A percentile compares a stretch with the other conserved stretches of the same genome.
phyloP scores from a whole-genome alignment of 345 rosid genomes.

The Populus pruinosa region DNA sequence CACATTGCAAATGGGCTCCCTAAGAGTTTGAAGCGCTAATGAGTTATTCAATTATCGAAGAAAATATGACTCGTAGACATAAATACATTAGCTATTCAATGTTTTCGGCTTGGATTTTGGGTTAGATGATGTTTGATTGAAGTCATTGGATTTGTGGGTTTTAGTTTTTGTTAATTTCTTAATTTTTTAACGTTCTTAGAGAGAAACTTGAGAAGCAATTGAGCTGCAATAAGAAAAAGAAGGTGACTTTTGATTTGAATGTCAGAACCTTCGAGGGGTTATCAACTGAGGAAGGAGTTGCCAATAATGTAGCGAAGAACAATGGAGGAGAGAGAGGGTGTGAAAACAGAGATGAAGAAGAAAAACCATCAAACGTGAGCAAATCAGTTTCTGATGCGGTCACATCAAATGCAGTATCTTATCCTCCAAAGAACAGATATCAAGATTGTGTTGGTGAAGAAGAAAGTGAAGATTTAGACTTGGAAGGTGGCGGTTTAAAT shows the following conservation, averaged over 20 bases:
- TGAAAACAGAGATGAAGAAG: conserved; percentile 1
- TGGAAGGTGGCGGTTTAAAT: conserved; percentile 3
- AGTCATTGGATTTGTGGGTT: too few species aligned
- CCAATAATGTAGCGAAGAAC: not conserved
- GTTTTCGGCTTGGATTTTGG: too few species aligned
- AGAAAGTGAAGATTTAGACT: not conserved
- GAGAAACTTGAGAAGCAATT: conserved; percentile 7
- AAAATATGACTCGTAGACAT: too few species aligned
- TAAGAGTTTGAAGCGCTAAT: too few species aligned
- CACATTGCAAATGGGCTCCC: too few species aligned
- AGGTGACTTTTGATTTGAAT: conserved; percentile 11
- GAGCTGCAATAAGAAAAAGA: conserved; percentile 10
- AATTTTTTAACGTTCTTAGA: not conserved
- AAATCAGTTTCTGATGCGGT: not conserved
- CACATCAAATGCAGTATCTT: not conserved
- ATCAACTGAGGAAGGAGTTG: not conserved
- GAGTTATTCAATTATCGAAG: too few species aligned
- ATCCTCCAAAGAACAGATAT: not conserved
- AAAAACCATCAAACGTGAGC: not conserved
- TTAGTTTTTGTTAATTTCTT: too few species aligned
- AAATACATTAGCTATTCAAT: too few species aligned
- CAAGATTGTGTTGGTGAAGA: not conserved
- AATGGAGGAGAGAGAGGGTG: not conserved
- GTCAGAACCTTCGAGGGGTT: not conserved
- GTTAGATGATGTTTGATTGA: too few species aligned